These are phyloP conservation scores for Botrytis cinerea DNA, from an alignment of 2,329 filamentous ascomycete genomes.

Conservation along the genomic window DNA sequence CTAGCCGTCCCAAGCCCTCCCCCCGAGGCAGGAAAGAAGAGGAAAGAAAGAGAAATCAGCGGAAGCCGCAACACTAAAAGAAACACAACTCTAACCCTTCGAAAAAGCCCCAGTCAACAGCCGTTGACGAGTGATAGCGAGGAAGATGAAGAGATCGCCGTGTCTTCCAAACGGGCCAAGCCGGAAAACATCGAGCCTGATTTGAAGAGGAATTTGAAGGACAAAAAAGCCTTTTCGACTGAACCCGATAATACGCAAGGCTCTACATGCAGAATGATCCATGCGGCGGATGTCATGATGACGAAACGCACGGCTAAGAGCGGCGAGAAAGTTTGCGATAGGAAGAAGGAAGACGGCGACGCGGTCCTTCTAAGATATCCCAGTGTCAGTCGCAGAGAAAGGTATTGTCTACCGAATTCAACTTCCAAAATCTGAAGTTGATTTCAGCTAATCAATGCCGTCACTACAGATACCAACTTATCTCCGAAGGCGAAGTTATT, in stretches of 20 bases:
- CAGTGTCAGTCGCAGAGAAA: slow-evolving; percentile 68
- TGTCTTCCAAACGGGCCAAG: slow-evolving; percentile 29
- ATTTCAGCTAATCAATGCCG: slow-evolving; percentile 5
- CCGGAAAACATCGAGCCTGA: slow-evolving; percentile 29
- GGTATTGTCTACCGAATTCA: slow-evolving; percentile 47
- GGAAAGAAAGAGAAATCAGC: slow-evolving; percentile 19
- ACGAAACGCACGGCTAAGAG: slow-evolving; percentile 53
- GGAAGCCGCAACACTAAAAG: background rate
- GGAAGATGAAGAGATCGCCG: slow-evolving; percentile 4
- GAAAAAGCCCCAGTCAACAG: slow-evolving; percentile 16
- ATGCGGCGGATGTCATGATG: slow-evolving; percentile 57
- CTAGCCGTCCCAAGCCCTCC: slow-evolving; percentile 3
- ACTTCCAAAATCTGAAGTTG: background rate
- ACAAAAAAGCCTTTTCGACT: slow-evolving; percentile 34
- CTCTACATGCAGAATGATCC: slow-evolving; percentile 48
- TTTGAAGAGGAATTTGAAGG: slow-evolving; percentile 35
- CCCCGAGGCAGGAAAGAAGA: slow-evolving; percentile 10
- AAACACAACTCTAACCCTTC: background rate
- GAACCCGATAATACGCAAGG: slow-evolving; percentile 31
- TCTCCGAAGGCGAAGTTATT: slow-evolving; percentile 76
- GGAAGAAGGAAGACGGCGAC: slow-evolving; percentile 47
- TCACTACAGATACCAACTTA: slow-evolving; percentile 64
- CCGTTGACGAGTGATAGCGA: slow-evolving; percentile 23
- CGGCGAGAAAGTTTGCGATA: slow-evolving; percentile 48
- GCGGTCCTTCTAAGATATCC: slow-evolving; percentile 81